Conservation (phyloP, 2,329 filamentous ascomycete genomes). For the Botrytis byssoidea region DNA sequence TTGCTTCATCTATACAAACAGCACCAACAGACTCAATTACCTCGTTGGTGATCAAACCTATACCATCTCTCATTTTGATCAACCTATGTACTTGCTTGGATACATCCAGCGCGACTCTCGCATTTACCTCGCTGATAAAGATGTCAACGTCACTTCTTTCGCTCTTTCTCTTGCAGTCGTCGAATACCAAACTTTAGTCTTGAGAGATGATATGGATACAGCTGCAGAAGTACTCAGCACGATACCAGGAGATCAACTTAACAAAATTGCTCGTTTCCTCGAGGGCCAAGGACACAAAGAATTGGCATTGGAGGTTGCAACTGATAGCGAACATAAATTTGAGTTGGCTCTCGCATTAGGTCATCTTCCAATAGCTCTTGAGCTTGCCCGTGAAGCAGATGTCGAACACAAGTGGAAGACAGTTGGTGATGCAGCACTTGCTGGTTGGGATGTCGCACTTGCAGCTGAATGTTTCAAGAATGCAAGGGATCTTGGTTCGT, state of each 20-base stretch:
- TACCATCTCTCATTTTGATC: constrained; percentile 95
- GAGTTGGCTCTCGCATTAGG: constrained; percentile 83
- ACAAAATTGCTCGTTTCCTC: constrained; percentile 96
- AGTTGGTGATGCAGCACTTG: constrained; percentile 86
- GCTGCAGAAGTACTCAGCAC: constrained; percentile 80
- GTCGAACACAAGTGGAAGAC: constrained; percentile 98
- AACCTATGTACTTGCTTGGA: constrained; percentile 89
- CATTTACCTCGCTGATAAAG: constrained; percentile 94
- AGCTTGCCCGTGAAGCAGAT: constrained; percentile 78
- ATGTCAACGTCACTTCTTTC: constrained; percentile 88
- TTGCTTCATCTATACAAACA: constrained; percentile 98
- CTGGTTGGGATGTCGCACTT: constrained; percentile 80
- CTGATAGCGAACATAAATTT: constrained; percentile 94
- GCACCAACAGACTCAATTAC: constrained; percentile 94
- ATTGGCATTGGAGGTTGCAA: constrained; percentile 88
- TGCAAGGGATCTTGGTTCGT: constrained; percentile 84
- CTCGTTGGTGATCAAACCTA: constrained; percentile 97
- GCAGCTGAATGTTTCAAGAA: constrained; percentile 92
- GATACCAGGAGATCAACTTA: constrained; percentile 89
- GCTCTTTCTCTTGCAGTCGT: constrained; percentile 87
- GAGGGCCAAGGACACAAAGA: constrained; percentile 98
- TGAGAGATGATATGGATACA: constrained; percentile 89
- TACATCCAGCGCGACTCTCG: constrained; percentile 95
- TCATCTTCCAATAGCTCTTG: constrained; percentile 80
- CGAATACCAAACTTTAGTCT: constrained; percentile 94